Evolutionary conservation across 495 filamentous ascomycete genomes (phyloP).

Genomic region (Pyrenula massariospora): DNA sequence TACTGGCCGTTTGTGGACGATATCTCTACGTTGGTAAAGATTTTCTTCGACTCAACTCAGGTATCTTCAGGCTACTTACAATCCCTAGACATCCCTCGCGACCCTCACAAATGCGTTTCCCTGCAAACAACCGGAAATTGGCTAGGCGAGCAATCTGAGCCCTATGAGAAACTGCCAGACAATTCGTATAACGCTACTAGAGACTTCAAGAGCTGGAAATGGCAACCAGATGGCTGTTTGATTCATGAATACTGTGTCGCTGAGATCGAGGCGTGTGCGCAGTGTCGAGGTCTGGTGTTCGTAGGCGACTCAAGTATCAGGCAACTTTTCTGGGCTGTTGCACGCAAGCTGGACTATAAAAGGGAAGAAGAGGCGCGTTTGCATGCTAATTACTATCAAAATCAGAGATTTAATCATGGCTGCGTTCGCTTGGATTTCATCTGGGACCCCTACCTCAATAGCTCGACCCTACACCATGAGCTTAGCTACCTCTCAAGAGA

Average conservation of each 20-base stretch:
- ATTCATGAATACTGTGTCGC: constrained; percentile 37
- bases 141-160: constrained; percentile 24
- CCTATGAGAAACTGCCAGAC: constrained; percentile 5
- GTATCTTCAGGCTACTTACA: no score
- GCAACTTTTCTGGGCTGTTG: constrained; percentile 47
- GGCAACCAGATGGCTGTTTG: constrained; percentile 50
- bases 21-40: no score
- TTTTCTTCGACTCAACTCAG: no score
- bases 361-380: constrained; percentile 17
- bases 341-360: constrained; percentile 31
- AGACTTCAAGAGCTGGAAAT: constrained; percentile 17
- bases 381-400: constrained; percentile 26
- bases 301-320: constrained; percentile 46
- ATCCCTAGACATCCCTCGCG: constrained; percentile 10
- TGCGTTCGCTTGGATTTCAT: constrained; percentile 38
- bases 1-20: no score
- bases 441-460: constrained; percentile 55
- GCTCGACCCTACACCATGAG: constrained; percentile 26
- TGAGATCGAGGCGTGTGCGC: constrained; percentile 35
- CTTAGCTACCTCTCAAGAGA: constrained; percentile 13
- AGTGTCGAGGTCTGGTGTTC: constrained; percentile 36
- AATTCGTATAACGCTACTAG: not conserved
- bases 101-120: constrained; percentile 43
- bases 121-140: constrained; percentile 41
- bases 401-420: constrained; percentile 24